Base-by-base conservation (phyloP, 73 alveolate genomes). In the Breviolum minutum region DNA sequence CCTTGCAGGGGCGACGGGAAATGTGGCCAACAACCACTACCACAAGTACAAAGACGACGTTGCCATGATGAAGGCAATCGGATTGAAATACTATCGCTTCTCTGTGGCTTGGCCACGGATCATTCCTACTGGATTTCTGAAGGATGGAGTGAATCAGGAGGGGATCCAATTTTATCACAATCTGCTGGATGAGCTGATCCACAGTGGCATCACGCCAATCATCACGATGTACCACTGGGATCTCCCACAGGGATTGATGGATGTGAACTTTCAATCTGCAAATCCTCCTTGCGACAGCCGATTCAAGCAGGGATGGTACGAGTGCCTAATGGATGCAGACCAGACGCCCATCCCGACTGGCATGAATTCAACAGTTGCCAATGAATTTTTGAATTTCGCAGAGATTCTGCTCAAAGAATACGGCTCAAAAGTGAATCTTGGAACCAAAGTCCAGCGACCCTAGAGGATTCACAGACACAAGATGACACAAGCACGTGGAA, bases 11-110 rank as follows among this genome's bases (percentile, higher is more conserved):
- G 97, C 97, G 13, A 92, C 97, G 26, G 99, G 99, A 64, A 82
- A 99, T 26, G 99, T 99, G 66, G 99, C 99, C 94, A 99, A 96
- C 95, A 99, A 99, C 81, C 99, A 96, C 86, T 99, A 99, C 95
- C 99, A 99, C 99, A 99, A 99, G 85, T 99, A 99, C 95, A 63
- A 63, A 79, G 89, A 92, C 8, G 99, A 99, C 69, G 95, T 99
- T 54, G 54, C 74, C 22, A 81, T 98, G 98, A 99, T 99, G 95
- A 80, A 97, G 40, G 77, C 80, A 48, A 63, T 99, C 61, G 99
- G 99, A 24, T 60, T 99, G 70, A 99, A 92, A 95, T 74, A 82
- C 82, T 99, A 90, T 61, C 95, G 99, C 26, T 85, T 97, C 89
- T 96, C 99, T 5, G 64, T 99, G 69, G 89, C 99, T 2, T 99